Conservation (phyloP, 306 rosid genomes). For the Abrus precatorius region DNA sequence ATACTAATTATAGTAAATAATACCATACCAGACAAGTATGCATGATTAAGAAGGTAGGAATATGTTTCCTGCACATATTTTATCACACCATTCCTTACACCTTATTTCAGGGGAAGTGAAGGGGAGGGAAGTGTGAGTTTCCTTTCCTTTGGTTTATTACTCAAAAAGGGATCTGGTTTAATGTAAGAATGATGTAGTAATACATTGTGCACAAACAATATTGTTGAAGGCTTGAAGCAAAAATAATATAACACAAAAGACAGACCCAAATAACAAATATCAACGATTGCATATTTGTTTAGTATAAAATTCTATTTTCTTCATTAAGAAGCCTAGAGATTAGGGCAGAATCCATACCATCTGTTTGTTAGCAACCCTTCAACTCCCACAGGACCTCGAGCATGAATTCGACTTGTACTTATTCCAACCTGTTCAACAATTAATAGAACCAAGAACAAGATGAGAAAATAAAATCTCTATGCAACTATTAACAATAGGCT, state of each 20-base stretch:
- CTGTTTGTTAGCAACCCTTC: conserved; percentile 85
- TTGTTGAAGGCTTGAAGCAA: neutral
- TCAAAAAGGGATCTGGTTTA: neutral
- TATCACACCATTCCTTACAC: neutral
- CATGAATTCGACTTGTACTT: conserved; percentile 81
- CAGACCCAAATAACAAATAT: neutral
- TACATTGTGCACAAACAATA: neutral
- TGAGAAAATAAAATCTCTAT: conserved; percentile 25
- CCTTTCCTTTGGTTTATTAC: neutral
- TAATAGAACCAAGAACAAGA: conserved; percentile 29
- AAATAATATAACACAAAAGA: neutral
- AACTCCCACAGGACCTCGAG: conserved; percentile 98
- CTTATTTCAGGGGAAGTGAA: neutral
- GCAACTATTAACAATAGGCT: neutral
- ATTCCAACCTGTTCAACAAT: conserved; percentile 76
- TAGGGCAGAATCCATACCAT: conserved; percentile 67
- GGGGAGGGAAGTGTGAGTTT: neutral
- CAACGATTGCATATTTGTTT: neutral
- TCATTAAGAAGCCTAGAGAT: neutral
- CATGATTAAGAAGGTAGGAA: neutral
- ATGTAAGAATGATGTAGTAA: neutral
- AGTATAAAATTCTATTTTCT: conserved; percentile 24
- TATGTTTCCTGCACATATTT: neutral
- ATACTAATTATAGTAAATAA: neutral
- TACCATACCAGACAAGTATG: neutral